Evolutionary conservation across 371 early-diverging fungal species (phyloP).

Genomic region (Mortierella sp.): DNA sequence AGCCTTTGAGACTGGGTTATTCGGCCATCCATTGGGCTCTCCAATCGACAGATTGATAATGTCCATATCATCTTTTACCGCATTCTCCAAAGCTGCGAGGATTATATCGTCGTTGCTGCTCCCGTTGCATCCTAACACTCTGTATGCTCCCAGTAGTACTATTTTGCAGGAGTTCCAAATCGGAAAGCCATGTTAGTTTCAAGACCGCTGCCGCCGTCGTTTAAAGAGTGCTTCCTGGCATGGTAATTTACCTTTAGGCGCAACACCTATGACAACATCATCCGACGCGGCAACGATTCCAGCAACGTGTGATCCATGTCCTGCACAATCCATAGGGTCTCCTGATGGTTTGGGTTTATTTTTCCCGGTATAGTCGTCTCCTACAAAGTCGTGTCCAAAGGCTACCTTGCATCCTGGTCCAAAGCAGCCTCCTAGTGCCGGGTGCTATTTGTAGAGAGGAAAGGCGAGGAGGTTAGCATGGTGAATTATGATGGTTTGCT

Average conservation of each 20-base stretch:
- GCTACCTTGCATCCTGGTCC: conserved; percentile 66
- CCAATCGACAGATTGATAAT: conserved; percentile 75
- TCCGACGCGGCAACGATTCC: conserved; percentile 54
- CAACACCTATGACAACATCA: conserved; percentile 38
- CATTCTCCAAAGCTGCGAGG: conserved; percentile 78
- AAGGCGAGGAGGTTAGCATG: no score
- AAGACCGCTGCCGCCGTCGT: background rate
- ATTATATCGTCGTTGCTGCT: conserved; percentile 78
- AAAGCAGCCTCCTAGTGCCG: conserved; percentile 74
- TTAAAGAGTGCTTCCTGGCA: background rate
- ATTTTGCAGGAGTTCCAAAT: background rate
- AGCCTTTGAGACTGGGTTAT: conserved; percentile 26
- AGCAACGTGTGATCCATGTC: conserved; percentile 77
- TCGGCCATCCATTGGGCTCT: conserved; percentile 42
- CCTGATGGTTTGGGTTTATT: conserved; percentile 61
- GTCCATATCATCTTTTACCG: conserved; percentile 77
- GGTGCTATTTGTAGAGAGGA: conserved; percentile 60
- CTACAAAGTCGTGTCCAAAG: conserved; percentile 70
- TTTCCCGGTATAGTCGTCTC: conserved; percentile 59
- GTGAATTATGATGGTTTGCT: no score
- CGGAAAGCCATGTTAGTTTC: background rate
- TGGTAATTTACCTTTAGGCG: conserved; percentile 44
- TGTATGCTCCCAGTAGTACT: conserved; percentile 44
- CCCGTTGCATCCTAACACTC: conserved; percentile 47
- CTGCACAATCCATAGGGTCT: conserved; percentile 71